A percentile compares a stretch with the other conserved stretches of the same genome.
phyloP scores from a whole-genome alignment of 2,329 filamentous ascomycete genomes.

The Tolypocladium ovalisporum region DNA sequence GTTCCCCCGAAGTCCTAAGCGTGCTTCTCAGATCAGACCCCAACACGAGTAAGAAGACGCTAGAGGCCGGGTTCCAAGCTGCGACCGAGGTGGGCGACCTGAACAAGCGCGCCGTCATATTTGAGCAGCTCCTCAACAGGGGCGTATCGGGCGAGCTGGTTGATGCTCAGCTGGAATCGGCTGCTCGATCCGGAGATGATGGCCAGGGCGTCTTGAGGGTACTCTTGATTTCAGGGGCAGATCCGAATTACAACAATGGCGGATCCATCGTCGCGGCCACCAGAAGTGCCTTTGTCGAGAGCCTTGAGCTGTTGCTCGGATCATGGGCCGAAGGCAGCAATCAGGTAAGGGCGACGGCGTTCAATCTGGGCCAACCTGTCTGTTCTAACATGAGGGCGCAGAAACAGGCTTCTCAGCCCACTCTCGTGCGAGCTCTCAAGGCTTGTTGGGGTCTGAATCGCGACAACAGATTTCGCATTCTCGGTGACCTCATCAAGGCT shows the following conservation, averaged over 20 bases:
- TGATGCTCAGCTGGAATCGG: constrained; percentile 40
- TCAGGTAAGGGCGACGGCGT: constrained; percentile 21
- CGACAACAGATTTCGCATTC: constrained; percentile 35
- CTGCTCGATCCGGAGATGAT: constrained; percentile 38
- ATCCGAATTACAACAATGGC: constrained; percentile 42
- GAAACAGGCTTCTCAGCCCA: constrained; percentile 34
- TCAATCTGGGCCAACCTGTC: too few species aligned
- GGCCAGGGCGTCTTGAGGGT: constrained; percentile 37
- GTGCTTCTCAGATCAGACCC: constrained; percentile 35
- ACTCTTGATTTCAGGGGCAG: constrained; percentile 40
- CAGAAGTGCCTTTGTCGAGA: constrained; percentile 37
- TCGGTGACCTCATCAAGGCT: constrained; percentile 39
- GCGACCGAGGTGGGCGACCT: constrained; percentile 42
- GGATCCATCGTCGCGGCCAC: constrained; percentile 45
- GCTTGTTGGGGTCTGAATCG: constrained; percentile 39
- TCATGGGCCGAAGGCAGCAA: constrained; percentile 27
- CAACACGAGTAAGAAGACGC: constrained; percentile 26
- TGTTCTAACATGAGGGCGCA: constrained; percentile 11
- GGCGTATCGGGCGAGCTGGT: constrained; percentile 40
- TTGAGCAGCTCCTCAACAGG: constrained; percentile 37
- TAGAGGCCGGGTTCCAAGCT: constrained; percentile 43
- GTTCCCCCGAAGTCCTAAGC: constrained; percentile 35
- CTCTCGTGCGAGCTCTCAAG: constrained; percentile 39
- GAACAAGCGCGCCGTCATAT: constrained; percentile 34
- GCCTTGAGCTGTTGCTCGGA: constrained; percentile 39